Conservation (phyloP, 78 protist species). For the Speleostelium caveatum region DNA sequence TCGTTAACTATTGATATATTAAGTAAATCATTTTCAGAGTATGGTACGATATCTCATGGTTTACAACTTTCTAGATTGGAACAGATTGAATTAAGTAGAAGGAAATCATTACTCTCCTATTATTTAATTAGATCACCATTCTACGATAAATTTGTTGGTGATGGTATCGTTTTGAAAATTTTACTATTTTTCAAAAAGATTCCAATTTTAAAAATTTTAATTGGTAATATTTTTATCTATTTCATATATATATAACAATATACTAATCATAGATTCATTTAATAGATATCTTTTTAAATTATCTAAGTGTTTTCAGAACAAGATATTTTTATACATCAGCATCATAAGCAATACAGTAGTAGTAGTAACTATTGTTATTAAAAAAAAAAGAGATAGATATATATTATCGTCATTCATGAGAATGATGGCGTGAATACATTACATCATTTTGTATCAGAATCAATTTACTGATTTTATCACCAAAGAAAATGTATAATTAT, state of each 20-base stretch:
- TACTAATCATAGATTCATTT: neutral
- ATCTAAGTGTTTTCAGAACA: slow-evolving; percentile 47
- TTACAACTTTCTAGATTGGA: slow-evolving; percentile 9
- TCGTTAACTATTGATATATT: slow-evolving; percentile 25
- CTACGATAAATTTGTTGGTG: slow-evolving; percentile 72
- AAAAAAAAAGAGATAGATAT: too few species aligned
- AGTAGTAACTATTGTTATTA: too few species aligned
- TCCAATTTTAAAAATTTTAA: slow-evolving; percentile 52
- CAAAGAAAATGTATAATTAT: neutral
- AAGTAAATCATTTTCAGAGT: slow-evolving; percentile 35
- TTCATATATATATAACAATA: neutral
- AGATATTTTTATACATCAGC: slow-evolving; percentile 77
- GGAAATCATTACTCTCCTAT: slow-evolving; percentile 13
- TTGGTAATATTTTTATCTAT: slow-evolving; percentile 5
- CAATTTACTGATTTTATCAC: neutral
- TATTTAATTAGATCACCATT: slow-evolving; percentile 60
- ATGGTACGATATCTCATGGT: neutral
- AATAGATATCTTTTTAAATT: slow-evolving; percentile 41
- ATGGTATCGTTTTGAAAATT: slow-evolving; percentile 47
- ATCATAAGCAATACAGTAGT: neutral
- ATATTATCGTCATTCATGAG: neutral
- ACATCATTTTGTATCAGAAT: too few species aligned
- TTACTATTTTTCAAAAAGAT: slow-evolving; percentile 51
- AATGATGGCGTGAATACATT: neutral
- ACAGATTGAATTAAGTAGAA: slow-evolving; percentile 14